These are phyloP conservation scores for Moniliophthora roreri DNA, from an alignment of 1,284 basidiomycete genomes.

Conservation along the genomic window DNA sequence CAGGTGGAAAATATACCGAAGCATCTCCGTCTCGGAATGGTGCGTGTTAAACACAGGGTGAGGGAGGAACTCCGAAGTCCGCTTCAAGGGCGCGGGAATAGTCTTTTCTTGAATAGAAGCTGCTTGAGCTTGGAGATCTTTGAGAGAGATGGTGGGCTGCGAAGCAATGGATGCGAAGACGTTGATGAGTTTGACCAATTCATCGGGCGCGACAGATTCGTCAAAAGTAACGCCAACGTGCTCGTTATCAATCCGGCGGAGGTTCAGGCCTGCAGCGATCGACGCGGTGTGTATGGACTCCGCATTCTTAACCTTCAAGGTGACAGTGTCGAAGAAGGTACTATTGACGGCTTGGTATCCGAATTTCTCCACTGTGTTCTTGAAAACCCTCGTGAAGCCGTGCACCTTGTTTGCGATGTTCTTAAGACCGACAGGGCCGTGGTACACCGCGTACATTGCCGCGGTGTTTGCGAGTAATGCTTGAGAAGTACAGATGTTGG, in stretches of 20 bases:
- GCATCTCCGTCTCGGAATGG: constrained; percentile 97
- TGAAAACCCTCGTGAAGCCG: constrained; percentile 83
- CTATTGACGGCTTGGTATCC: constrained; percentile 71
- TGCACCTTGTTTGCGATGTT: constrained; percentile 92
- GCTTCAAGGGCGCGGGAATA: constrained; percentile 61
- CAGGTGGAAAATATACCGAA: constrained; percentile 93
- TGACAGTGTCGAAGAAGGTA: constrained; percentile 92
- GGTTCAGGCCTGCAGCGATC: constrained; percentile 74
- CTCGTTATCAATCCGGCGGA: constrained; percentile 77
- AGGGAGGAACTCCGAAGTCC: constrained; percentile 77
- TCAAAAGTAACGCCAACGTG: constrained; percentile 91
- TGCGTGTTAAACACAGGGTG: constrained; percentile 94
- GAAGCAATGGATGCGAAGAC: constrained; percentile 72
- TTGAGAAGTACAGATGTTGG: constrained; percentile 93
- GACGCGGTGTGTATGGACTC: constrained; percentile 74
- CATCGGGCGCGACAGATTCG: constrained; percentile 80
- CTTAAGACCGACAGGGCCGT: constrained; percentile 86
- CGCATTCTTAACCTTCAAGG: constrained; percentile 72
- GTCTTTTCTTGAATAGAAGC: constrained; percentile 20
- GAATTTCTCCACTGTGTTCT: constrained; percentile 64
- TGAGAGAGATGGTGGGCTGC: constrained; percentile 38
- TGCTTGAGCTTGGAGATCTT: constrained; percentile 41
- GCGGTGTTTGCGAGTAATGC: constrained; percentile 96
- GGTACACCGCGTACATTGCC: constrained; percentile 97
- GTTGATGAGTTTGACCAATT: constrained; percentile 79